Evolutionary conservation across 257 asterid genomes (phyloP).

Genomic region (Ballota nigra): DNA sequence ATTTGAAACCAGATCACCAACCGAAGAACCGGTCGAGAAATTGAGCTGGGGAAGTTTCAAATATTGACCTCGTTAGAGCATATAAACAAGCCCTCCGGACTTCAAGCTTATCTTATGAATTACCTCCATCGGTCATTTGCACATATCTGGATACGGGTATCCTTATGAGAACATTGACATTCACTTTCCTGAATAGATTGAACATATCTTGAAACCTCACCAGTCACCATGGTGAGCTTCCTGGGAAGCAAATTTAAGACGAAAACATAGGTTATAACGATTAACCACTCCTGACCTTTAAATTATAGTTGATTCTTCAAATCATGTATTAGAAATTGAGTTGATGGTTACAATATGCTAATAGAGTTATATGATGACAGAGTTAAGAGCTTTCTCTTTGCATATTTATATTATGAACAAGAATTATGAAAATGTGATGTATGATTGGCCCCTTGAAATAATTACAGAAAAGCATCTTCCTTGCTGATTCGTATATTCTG

Average conservation of each 20-base stretch:
- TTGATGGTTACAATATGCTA: neutral
- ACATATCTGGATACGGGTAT: neutral
- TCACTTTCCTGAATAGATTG: neutral
- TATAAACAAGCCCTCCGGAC: neutral
- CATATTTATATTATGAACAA: neutral
- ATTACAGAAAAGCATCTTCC: neutral
- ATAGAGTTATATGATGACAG: neutral
- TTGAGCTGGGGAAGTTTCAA: neutral
- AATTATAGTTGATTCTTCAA: neutral
- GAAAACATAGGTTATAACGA: neutral
- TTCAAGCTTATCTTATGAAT: no score
- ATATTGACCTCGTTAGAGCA: neutral
- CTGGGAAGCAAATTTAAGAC: neutral
- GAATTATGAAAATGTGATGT: neutral
- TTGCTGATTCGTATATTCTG: neutral
- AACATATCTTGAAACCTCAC: neutral
- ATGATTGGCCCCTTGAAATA: neutral
- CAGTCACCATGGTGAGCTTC: neutral
- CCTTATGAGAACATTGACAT: neutral
- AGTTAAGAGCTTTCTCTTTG: neutral
- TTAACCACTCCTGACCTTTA: neutral
- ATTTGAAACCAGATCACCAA: no score
- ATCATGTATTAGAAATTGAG: neutral
- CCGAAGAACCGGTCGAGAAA: no score
- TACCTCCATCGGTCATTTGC: neutral